Base-by-base conservation (phyloP, 331 rosid species). In the Saraca asoca region DNA sequence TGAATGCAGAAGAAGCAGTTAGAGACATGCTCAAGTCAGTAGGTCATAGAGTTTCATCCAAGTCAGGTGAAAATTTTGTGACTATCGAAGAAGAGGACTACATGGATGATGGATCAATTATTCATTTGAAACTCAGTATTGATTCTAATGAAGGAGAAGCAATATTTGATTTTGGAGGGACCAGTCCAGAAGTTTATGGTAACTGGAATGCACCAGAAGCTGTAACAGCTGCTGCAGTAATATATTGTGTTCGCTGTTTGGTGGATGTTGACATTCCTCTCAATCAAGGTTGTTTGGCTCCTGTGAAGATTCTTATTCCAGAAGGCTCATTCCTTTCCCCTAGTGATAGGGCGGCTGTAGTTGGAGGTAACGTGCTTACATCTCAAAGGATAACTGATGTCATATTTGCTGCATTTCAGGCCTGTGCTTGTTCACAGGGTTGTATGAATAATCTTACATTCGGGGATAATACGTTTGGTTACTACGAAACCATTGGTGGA, bases 381-480 rank as follows among this genome's bases (percentile, higher is more conserved):
- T 91, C 97, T 35, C 97, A 91, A 80, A 85, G 97, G 77, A 77
- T 88, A 75, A 91, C 96, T 12, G 96, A 91, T 72, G 97, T 91
- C 37, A 72, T 91, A 42, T 89, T 91, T 7, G 76, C 91, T 59
- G 96, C 97, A 62, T 91, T 91, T 70, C 90, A 87, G 77, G 97
- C 96, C 15, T 91, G 96, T 77, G 97, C 97, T 46, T 91, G 96
- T 56, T 91, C 97, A 64, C 97, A 91, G 80, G 97, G 97, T 58
- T 91, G 97, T 66, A 91, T 88, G 97, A 91, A 85, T 80, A 91
- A 91, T 71, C 91, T 91, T 57, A 91, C 97, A 46, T 91, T 88
- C 64, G 97, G 97, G 42, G 97, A 91, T 56, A 84, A 86, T 13
- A 86, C 92, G 15, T 91, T 91, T 69, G 97, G 96, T 48, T 91